phyloP scores from a whole-genome alignment of 2,329 filamentous ascomycete species.

The Coniosporium tulheliwenetii region DNA sequence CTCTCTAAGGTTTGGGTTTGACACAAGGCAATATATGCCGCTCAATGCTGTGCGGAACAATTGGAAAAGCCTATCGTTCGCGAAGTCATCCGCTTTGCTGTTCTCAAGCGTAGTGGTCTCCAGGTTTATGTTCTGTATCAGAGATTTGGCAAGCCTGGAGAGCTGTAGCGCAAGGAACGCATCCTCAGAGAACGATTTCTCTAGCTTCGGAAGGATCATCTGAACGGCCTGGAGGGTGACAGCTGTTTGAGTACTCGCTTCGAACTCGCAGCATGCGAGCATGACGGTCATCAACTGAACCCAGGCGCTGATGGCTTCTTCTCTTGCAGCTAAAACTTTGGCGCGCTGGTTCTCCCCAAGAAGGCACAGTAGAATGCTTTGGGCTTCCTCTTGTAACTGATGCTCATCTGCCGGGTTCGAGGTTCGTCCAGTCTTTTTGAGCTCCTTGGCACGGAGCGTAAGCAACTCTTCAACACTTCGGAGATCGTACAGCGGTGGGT shows the following conservation, averaged over 20 bases:
- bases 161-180: slow-evolving; percentile 58
- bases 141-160: slow-evolving; percentile 56
- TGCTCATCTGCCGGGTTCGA: slow-evolving; percentile 15
- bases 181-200: slow-evolving; percentile 56
- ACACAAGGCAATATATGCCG: slow-evolving; percentile 60
- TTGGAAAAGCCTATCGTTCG: slow-evolving; percentile 80
- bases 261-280: slow-evolving; percentile 68
- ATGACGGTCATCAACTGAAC: slow-evolving; percentile 70
- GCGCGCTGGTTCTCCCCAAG: slow-evolving; percentile 47
- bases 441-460: slow-evolving; percentile 49
- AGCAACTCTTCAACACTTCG: slow-evolving; percentile 60
- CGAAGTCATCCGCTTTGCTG: slow-evolving; percentile 45
- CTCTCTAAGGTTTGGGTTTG: slow-evolving; percentile 57
- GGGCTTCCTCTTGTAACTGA: slow-evolving; percentile 41
- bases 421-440: slow-evolving; percentile 26
- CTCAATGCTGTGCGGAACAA: slow-evolving; percentile 77
- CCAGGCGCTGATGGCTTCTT: slow-evolving; percentile 67
- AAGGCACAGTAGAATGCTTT: slow-evolving; percentile 44
- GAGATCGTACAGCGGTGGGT: slow-evolving; percentile 50
- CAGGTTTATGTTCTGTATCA: slow-evolving; percentile 58
- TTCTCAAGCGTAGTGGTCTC: slow-evolving; percentile 26
- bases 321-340: slow-evolving; percentile 38
- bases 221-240: slow-evolving; percentile 81
- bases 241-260: slow-evolving; percentile 51
- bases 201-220: slow-evolving; percentile 74